These are phyloP conservation scores for Sporothrix variecibatus DNA, from an alignment of 2,329 filamentous ascomycete species.

Conservation along the genomic window DNA sequence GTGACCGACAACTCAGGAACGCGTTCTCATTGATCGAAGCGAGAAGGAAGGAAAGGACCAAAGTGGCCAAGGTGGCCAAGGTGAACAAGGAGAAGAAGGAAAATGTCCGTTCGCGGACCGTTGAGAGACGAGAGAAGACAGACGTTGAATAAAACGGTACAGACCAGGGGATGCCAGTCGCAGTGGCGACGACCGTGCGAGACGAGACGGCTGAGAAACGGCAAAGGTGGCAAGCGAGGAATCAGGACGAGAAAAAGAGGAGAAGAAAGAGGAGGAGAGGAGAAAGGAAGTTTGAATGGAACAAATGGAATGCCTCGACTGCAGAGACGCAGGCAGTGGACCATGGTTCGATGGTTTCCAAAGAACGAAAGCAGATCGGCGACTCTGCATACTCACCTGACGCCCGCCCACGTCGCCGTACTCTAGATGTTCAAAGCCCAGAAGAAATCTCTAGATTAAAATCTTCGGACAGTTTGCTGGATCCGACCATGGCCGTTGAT, in stretches of 20 bases:
- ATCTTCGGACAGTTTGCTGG: neutral
- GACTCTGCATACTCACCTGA: neutral
- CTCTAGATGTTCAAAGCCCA: no score
- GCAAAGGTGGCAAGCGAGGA: neutral
- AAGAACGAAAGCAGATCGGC: neutral
- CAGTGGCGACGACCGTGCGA: constrained; percentile 9
- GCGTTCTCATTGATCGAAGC: neutral
- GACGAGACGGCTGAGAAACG: constrained; percentile 11
- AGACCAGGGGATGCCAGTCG: neutral
- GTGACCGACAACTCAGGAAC: neutral
- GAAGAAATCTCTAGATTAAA: no score
- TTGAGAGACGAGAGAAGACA: neutral
- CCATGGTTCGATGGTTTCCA: neutral
- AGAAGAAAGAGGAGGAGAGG: neutral
- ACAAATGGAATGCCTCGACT: neutral
- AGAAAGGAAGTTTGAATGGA: neutral
- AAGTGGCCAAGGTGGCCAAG: no score
- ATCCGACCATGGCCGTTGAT: neutral
- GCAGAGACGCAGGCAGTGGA: neutral
- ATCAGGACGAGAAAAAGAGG: neutral
- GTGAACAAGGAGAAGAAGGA: neutral
- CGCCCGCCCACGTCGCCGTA: no score
- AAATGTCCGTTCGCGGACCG: neutral
- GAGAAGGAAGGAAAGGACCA: neutral
- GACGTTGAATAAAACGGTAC: neutral